Evolutionary conservation across 2,329 filamentous ascomycete genomes (phyloP).

Genomic region (Didymella exigua): DNA sequence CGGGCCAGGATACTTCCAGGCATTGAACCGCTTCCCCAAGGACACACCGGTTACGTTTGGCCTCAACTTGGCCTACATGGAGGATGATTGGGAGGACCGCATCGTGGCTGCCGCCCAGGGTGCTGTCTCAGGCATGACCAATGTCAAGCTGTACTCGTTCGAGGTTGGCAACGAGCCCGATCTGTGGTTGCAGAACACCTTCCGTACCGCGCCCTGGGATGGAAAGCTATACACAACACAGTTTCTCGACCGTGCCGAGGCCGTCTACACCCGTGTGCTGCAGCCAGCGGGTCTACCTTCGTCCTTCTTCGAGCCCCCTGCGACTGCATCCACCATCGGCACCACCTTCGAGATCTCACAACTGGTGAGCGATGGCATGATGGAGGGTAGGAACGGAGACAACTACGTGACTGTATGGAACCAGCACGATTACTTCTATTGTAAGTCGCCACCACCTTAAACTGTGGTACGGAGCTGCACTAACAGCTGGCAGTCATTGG

Average conservation of each 20-base stretch:
- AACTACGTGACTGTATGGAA: conserved; percentile 55
- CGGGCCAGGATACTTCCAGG: conserved; percentile 56
- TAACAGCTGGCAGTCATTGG: conserved; percentile 49
- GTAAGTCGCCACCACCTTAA: conserved; percentile 23
- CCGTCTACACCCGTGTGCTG: conserved; percentile 54
- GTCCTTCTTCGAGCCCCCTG: conserved; percentile 57
- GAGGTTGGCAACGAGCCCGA: conserved; percentile 55
- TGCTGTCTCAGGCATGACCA: conserved; percentile 45
- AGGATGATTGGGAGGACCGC: conserved; percentile 51
- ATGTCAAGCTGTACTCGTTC: conserved; percentile 50
- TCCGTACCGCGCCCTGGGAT: conserved; percentile 53
- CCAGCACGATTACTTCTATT: conserved; percentile 62
- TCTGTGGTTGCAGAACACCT: conserved; percentile 52
- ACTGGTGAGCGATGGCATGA: conserved; percentile 50
- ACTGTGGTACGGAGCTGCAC: not conserved
- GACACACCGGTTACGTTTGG: conserved; percentile 58
- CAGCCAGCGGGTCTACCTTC: conserved; percentile 48
- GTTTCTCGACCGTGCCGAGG: conserved; percentile 54
- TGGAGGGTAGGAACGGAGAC: conserved; percentile 43
- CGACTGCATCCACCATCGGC: conserved; percentile 58
- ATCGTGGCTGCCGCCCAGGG: conserved; percentile 52
- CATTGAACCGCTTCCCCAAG: conserved; percentile 56
- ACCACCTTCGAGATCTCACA: conserved; percentile 56
- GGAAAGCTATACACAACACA: conserved; percentile 53
- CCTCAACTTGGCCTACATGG: conserved; percentile 57